phyloP scores from a whole-genome alignment of 2,329 filamentous ascomycete species.

The Ophiostoma quercus region DNA sequence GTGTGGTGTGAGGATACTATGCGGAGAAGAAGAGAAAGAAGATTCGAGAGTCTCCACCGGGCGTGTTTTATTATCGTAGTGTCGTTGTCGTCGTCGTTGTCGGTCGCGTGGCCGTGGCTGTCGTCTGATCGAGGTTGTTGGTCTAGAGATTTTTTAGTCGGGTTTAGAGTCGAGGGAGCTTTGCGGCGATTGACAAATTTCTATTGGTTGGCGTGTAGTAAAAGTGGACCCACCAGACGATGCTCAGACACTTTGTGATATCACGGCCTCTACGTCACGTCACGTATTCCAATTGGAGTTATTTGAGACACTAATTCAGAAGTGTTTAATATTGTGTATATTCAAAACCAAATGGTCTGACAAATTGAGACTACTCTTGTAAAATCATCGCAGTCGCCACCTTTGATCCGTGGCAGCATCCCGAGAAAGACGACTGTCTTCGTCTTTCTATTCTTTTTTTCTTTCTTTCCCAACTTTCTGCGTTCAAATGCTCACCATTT shows the following conservation, averaged over 20 bases:
- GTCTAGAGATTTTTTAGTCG: conserved; percentile 9
- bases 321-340: background rate
- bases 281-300: background rate
- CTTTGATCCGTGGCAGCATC: background rate
- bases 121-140: background rate
- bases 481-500: background rate
- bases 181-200: background rate
- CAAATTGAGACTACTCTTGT: background rate
- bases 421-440: background rate
- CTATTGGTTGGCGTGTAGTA: background rate
- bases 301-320: background rate
- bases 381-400: background rate
- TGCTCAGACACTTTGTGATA: background rate
- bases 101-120: background rate
- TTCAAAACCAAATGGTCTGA: background rate
- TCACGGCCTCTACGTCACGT: background rate
- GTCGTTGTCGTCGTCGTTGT: background rate
- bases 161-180: background rate
- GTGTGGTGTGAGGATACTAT: background rate
- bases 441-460: background rate
- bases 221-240: background rate
- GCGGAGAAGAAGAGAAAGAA: background rate
- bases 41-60: background rate
- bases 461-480: background rate
- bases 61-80: background rate